A percentile compares a stretch with the other conserved stretches of the same genome.
phyloP scores from a whole-genome alignment of 768 basidiomycete genomes.

The Hirschioporus abietinus region DNA sequence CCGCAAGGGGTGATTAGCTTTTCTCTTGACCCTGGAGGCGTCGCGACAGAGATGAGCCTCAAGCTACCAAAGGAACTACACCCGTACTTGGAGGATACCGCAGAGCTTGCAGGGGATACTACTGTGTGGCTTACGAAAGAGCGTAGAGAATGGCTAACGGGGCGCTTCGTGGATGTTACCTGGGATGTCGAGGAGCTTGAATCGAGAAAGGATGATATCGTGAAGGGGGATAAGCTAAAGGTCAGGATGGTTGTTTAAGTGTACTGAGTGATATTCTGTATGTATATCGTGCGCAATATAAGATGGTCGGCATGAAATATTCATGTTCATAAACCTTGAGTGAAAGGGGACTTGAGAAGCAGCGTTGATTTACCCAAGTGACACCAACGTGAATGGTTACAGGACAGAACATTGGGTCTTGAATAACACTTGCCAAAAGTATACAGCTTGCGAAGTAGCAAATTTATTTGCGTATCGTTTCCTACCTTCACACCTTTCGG shows the following conservation, averaged over 20 bases:
- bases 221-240: slow-evolving; percentile 6
- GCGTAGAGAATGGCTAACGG: slow-evolving; percentile 10
- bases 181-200: slow-evolving; percentile 6
- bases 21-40: slow-evolving; percentile 8
- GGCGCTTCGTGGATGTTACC: background rate
- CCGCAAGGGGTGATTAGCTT: slow-evolving; percentile 1
- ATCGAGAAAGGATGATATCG: background rate
- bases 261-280: background rate
- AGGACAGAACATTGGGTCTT: too few relatives aligned
- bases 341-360: too few relatives aligned
- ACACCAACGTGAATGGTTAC: too few relatives aligned
- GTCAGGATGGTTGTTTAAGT: slow-evolving; percentile 1
- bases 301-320: too few relatives aligned
- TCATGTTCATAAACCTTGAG: too few relatives aligned
- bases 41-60: slow-evolving; percentile 13
- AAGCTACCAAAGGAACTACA: slow-evolving; percentile 3
- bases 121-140: slow-evolving; percentile 9
- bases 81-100: slow-evolving; percentile 8
- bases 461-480: too few relatives aligned
- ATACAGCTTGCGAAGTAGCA: too few relatives aligned
- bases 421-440: too few relatives aligned
- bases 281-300: too few relatives aligned
- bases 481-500: too few relatives aligned
- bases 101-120: slow-evolving; percentile 9
- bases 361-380: too few relatives aligned